Conservation (phyloP, 176 grass and related monocot genomes). For the Aechmea fasciata region DNA sequence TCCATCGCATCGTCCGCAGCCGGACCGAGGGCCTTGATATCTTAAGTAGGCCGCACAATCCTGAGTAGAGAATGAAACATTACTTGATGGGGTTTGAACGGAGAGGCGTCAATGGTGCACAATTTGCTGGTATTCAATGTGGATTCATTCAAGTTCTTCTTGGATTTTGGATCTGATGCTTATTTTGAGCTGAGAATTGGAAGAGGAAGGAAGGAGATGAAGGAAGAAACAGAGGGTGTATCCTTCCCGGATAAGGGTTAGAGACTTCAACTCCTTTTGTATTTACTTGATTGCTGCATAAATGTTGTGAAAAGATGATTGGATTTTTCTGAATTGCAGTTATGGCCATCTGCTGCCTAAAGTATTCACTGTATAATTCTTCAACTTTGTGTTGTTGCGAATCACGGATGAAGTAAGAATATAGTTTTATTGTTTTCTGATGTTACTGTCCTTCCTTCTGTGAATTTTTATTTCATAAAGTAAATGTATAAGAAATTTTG, state of each 20-base stretch:
- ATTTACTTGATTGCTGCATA: conserved; percentile 1
- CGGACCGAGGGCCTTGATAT: conserved; percentile 71
- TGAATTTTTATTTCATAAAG: not conserved
- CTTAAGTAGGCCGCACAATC: conserved; percentile 36
- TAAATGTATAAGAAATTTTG: not conserved
- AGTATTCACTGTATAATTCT: not conserved
- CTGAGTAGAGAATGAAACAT: conserved; percentile 27
- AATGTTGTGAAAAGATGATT: not conserved
- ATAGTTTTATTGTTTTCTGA: not conserved
- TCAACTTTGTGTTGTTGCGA: not conserved
- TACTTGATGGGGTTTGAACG: not conserved
- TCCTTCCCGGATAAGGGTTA: not conserved
- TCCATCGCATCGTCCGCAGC: conserved; percentile 66
- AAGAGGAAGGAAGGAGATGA: not conserved
- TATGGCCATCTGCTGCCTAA: not conserved
- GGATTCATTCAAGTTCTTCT: not conserved
- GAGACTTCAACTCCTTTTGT: not conserved
- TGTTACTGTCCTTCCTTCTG: not conserved
- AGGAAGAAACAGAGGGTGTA: not conserved
- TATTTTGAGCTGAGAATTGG: not conserved
- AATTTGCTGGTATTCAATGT: too few species aligned
- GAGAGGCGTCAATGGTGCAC: not conserved
- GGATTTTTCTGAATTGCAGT: not conserved
- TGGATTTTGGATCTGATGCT: not conserved
- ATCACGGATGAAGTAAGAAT: not conserved